A percentile compares a stretch with the other conserved stretches of the same genome.
These are phyloP conservation scores for Aegilops tauschii DNA, from an alignment of 176 grass and related monocot genomes.

Conservation along the genomic window DNA sequence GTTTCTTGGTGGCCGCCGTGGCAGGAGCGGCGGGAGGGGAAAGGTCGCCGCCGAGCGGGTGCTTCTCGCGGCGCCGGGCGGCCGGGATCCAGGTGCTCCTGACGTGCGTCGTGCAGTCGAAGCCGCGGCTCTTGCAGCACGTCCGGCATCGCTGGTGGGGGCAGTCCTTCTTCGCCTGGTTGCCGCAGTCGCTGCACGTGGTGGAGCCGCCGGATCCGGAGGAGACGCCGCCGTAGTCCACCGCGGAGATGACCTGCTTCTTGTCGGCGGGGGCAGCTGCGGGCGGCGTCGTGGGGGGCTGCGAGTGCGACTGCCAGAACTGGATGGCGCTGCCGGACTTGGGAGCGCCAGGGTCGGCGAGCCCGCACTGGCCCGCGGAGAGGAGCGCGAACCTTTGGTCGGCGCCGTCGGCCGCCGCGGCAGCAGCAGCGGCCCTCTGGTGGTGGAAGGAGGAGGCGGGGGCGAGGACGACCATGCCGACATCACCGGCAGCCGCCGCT, in stretches of 20 bases:
- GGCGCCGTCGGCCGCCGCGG: neutral
- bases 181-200: conserved; percentile 85
- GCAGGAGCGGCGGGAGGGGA: conserved; percentile 16
- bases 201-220: neutral
- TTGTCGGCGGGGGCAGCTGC: conserved; percentile 1
- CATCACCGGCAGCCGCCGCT: conserved; percentile 54
- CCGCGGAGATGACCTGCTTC: conserved; percentile 52
- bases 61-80: conserved; percentile 64
- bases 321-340: conserved; percentile 57
- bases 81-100: conserved; percentile 91
- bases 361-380: conserved; percentile 53
- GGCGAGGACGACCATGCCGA: conserved; percentile 61
- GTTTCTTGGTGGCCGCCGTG: conserved; percentile 43
- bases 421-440: conserved; percentile 27
- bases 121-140: conserved; percentile 90
- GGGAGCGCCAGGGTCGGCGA: conserved; percentile 28
- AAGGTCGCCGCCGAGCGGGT: neutral
- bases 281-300: neutral
- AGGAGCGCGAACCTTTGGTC: conserved; percentile 72
- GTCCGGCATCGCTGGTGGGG: conserved; percentile 64
- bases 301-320: conserved; percentile 61
- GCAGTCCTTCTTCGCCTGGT: conserved; percentile 94
- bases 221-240: conserved; percentile 41
- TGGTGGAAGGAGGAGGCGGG: conserved; percentile 63
- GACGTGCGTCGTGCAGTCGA: conserved; percentile 76